Conservation (phyloP, 768 basidiomycete species). For the Crassisporium funariophilum region DNA sequence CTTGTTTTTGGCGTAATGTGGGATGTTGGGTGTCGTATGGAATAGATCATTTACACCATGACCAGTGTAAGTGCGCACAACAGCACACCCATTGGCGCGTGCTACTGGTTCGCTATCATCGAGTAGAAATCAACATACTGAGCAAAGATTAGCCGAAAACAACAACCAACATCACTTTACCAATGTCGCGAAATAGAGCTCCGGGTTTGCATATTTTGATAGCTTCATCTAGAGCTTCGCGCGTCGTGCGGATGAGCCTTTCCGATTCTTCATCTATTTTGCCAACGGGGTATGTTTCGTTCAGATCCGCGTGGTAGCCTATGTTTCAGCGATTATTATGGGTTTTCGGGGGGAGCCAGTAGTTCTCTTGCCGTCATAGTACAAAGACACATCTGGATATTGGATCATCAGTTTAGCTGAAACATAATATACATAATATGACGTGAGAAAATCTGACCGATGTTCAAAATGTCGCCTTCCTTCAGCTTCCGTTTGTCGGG, state of each 20-base stretch:
- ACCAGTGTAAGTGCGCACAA: slow-evolving; percentile 89
- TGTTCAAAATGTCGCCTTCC: slow-evolving; percentile 96
- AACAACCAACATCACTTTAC: slow-evolving; percentile 76
- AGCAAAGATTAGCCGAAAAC: slow-evolving; percentile 2
- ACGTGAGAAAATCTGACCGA: slow-evolving; percentile 53
- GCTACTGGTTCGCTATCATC: slow-evolving; percentile 86
- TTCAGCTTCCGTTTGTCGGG: slow-evolving; percentile 81
- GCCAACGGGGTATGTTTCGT: slow-evolving; percentile 91
- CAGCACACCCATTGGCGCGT: slow-evolving; percentile 80
- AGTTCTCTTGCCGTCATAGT: slow-evolving; percentile 72
- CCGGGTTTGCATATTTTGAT: slow-evolving; percentile 96
- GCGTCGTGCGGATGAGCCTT: slow-evolving; percentile 80
- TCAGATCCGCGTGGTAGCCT: slow-evolving; percentile 93
- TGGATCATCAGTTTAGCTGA: slow-evolving; percentile 13
- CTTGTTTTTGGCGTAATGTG: slow-evolving; percentile 95
- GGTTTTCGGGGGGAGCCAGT: neutral
- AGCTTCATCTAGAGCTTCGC: slow-evolving; percentile 83
- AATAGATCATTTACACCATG: slow-evolving; percentile 90
- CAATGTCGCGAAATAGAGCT: slow-evolving; percentile 83
- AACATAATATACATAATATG: slow-evolving; percentile 4
- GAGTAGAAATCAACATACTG: slow-evolving; percentile 4
- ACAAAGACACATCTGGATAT: slow-evolving; percentile 74
- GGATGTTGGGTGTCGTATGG: slow-evolving; percentile 84
- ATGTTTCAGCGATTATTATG: slow-evolving; percentile 4
- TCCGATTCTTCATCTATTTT: slow-evolving; percentile 80